A percentile compares a stretch with the other conserved stretches of the same genome.
These are phyloP conservation scores for Flaveria sonorensis DNA, from an alignment of 129 eudicot genomes.

Conservation along the genomic window DNA sequence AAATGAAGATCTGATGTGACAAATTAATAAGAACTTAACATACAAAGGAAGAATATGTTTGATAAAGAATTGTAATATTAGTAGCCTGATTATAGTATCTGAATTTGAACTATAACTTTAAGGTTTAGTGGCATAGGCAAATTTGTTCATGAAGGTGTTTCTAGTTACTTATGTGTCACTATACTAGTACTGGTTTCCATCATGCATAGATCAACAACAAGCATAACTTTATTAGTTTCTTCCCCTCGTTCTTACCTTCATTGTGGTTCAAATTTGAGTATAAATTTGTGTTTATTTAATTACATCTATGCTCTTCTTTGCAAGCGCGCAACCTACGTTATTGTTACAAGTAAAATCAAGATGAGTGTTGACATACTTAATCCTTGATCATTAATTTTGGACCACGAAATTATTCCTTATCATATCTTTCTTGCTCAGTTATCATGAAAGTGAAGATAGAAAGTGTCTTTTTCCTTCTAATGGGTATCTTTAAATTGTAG, in stretches of 20 bases:
- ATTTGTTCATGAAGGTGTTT: too few relatives aligned
- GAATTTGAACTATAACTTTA: too few relatives aligned
- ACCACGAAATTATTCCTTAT: constrained; percentile 1
- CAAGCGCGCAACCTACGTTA: background rate
- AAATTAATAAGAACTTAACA: too few relatives aligned
- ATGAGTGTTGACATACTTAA: constrained; percentile 12
- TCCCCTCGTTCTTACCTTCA: background rate
- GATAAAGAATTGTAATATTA: too few relatives aligned
- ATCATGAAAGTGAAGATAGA: constrained; percentile 32
- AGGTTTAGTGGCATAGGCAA: too few relatives aligned
- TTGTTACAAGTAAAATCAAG: constrained; percentile 23
- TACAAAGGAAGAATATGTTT: too few relatives aligned
- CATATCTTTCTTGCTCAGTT: constrained; percentile 10
- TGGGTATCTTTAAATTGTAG: constrained; percentile 18
- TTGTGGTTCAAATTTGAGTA: too few relatives aligned
- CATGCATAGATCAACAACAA: constrained; percentile 10
- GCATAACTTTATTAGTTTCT: constrained; percentile 6
- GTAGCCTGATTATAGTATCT: too few relatives aligned
- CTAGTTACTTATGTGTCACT: too few relatives aligned
- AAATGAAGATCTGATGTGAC: too few relatives aligned
- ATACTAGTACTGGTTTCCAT: background rate
- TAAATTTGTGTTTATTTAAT: background rate
- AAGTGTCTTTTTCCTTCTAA: constrained; percentile 10
- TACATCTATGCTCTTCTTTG: constrained; percentile 2
- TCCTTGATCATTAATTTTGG: constrained; percentile 20